Conservation (phyloP, 495 filamentous ascomycete species). For the Hypoxylon subgilvum region DNA sequence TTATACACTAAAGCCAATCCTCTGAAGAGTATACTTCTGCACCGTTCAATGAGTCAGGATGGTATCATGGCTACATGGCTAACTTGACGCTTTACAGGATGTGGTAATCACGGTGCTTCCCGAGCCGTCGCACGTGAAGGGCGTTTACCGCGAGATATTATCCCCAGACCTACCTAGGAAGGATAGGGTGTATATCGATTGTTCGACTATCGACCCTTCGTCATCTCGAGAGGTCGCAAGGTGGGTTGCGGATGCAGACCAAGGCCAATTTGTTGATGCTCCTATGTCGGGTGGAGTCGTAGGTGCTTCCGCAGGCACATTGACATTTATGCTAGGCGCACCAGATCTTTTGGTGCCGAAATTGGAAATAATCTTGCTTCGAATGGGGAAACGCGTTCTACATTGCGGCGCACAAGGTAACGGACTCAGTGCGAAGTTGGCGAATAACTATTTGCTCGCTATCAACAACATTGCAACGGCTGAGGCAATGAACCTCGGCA, state of each 20-base stretch:
- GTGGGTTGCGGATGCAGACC: conserved; percentile 60
- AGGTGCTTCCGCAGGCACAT: conserved; percentile 74
- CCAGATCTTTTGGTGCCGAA: conserved; percentile 63
- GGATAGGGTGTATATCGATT: conserved; percentile 76
- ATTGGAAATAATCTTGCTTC: conserved; percentile 65
- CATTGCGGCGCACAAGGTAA: conserved; percentile 82
- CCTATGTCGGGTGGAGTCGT: conserved; percentile 87
- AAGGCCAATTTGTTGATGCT: conserved; percentile 73
- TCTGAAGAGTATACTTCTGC: conserved; percentile 54
- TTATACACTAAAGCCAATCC: conserved; percentile 66
- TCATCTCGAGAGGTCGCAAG: conserved; percentile 73
- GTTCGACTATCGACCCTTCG: conserved; percentile 83
- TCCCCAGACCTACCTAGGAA: conserved; percentile 50
- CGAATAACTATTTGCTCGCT: conserved; percentile 92
- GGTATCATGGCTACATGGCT: conserved; percentile 20
- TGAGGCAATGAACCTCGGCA: conserved; percentile 91
- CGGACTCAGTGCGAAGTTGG: conserved; percentile 83
- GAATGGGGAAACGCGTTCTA: conserved; percentile 82
- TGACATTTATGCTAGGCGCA: conserved; percentile 88
- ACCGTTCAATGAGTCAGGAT: not conserved
- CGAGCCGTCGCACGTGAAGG: conserved; percentile 77
- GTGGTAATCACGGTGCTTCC: conserved; percentile 81
- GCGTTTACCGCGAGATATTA: conserved; percentile 71
- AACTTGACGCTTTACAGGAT: conserved; percentile 58
- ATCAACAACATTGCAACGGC: conserved; percentile 92